Evolutionary conservation across 2,329 filamentous ascomycete genomes (phyloP).

Genomic region (Pseudogymnoascus sp.): DNA sequence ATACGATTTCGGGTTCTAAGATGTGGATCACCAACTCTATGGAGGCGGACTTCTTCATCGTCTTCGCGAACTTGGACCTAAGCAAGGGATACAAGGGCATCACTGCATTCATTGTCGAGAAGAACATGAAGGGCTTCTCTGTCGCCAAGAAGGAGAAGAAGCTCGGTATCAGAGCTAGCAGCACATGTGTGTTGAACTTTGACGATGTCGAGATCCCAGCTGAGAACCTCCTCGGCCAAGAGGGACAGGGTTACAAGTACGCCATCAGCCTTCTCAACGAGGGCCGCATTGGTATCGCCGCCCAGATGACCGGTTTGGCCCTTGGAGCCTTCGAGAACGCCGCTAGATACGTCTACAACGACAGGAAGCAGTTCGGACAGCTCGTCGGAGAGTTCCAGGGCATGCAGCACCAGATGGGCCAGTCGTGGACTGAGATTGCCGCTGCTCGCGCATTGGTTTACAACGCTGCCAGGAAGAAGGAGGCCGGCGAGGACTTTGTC

Average conservation of each 20-base stretch:
- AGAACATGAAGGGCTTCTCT: constrained; percentile 77
- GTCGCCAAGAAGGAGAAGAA: constrained; percentile 99
- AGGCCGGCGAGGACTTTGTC: constrained; percentile 91
- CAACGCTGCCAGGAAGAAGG: constrained; percentile 96
- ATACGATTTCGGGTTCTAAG: constrained; percentile 83
- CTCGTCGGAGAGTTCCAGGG: constrained; percentile 95
- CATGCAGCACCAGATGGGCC: constrained; percentile 98
- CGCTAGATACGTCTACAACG: constrained; percentile 92
- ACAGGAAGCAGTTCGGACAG: constrained; percentile 91
- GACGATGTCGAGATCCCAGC: constrained; percentile 89
- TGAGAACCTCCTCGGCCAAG: constrained; percentile 78
- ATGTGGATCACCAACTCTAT: constrained; percentile 99
- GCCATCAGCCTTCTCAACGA: constrained; percentile 92
- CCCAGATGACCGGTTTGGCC: constrained; percentile 96
- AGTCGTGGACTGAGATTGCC: constrained; percentile 87
- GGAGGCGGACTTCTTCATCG: constrained; percentile 91
- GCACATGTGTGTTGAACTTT: constrained; percentile 94
- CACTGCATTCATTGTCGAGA: constrained; percentile 90
- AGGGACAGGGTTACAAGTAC: constrained; percentile 95
- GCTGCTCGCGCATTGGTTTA: constrained; percentile 88
- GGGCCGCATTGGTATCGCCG: constrained; percentile 93
- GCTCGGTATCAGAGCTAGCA: constrained; percentile 89
- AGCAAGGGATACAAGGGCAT: constrained; percentile 95
- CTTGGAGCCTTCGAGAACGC: constrained; percentile 94
- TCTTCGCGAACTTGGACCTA: constrained; percentile 92